Evolutionary conservation across 352 stramenopile genomes (phyloP), one percentile per base, ranked within the genome.

Genomic region (Blastocystis sp.): DNA sequence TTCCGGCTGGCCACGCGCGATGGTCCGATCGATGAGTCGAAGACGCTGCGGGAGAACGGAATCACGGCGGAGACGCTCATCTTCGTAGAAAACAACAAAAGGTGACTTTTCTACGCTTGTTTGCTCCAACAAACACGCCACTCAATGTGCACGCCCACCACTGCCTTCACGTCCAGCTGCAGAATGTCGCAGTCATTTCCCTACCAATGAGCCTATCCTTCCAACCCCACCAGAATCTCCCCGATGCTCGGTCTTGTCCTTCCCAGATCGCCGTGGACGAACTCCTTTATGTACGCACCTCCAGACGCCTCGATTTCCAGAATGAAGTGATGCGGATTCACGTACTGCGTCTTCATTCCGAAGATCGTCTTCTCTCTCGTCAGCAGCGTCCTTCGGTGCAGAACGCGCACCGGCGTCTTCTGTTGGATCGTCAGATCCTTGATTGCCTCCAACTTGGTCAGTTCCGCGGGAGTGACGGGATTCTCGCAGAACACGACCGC

Each of bases 211-310:
- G 1, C 4, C 14, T 38, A 21, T 41, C 53, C 23, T 21, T 38
- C 14, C 0, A 60, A 70, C 88, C 90, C 9, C 91, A 93, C 93
- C 66, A 98, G 90, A 84, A 98, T 92, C 11, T 92, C 92, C 4
- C 93, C 91, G 10, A 99, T 91, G 89, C 95, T 98, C 14, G 97
- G 97, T 86, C 93, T 87, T n/a, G 96, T 99, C 66, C 97, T 93
- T 10, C 96, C 96, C 52, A 97, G 94, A 92, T 99, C 97, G 21
- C 96, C 95, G 90, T 99, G 96, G 34, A 98, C 95, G 90, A 99
- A 99, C 91, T 99, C 97, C 90, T 99, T 99, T 62, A 99, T 96
- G 90, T 99, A 99, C 9, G 96, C 98, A 62, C 95, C 95, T 2
- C 95, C 96, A 48, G 93, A 96, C 1, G 96, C 98, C 48, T 92